Conservation (phyloP, 1,284 basidiomycete species). For the Ceratobasidium sp. region DNA sequence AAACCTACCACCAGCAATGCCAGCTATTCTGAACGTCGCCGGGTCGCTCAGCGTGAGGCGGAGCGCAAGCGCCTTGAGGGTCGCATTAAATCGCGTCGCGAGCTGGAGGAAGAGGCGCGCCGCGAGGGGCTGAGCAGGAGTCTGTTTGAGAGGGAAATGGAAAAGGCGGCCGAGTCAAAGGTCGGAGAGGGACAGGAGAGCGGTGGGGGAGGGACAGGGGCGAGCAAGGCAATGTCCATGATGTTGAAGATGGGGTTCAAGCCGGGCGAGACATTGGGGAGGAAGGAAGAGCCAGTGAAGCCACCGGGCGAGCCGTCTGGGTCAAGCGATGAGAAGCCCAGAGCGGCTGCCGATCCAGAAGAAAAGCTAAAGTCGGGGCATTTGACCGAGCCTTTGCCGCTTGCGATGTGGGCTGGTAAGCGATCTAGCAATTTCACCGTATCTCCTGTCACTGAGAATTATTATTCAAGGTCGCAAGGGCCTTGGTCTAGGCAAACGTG, state of each 20-base stretch:
- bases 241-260: slow-evolving; percentile 93
- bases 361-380: slow-evolving; percentile 54
- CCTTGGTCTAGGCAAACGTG: slow-evolving; percentile 76
- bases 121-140: slow-evolving; percentile 79
- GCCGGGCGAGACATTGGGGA: slow-evolving; percentile 78
- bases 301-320: slow-evolving; percentile 1
- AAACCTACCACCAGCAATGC: slow-evolving; percentile 13
- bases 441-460: not conserved
- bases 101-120: slow-evolving; percentile 77
- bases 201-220: slow-evolving; percentile 61
- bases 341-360: slow-evolving; percentile 44
- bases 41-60: slow-evolving; percentile 67
- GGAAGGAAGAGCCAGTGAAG: slow-evolving; percentile 47
- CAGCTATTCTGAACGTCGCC: slow-evolving; percentile 71
- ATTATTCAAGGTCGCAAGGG: slow-evolving; percentile 71
- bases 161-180: slow-evolving; percentile 63
- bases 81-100: slow-evolving; percentile 59
- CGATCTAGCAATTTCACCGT: slow-evolving; percentile 33
- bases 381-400: slow-evolving; percentile 69
- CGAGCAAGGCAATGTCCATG: slow-evolving; percentile 76
- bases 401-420: slow-evolving; percentile 81
- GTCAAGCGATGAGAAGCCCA: slow-evolving; percentile 30
- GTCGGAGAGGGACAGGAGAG: slow-evolving; percentile 30
- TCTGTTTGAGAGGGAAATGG: slow-evolving; percentile 77
- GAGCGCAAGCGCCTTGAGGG: slow-evolving; percentile 73